Evolutionary conservation across 495 filamentous ascomycete genomes (phyloP), one percentile per base, ranked within the genome.

Genomic region (Tuber microsphaerosporum): DNA sequence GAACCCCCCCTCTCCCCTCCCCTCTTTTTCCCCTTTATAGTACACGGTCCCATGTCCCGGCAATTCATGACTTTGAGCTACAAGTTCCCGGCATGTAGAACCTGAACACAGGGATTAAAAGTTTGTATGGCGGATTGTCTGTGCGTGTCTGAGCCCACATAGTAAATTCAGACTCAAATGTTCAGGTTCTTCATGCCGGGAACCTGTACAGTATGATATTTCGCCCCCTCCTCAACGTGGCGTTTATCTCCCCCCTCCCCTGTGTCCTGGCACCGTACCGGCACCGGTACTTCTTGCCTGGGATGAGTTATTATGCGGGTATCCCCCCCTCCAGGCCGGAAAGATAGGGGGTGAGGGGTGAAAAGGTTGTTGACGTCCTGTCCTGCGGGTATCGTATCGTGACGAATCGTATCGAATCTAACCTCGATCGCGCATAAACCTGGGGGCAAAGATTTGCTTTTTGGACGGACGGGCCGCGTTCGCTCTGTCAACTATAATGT

Each of bases 341-440:
- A 22, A 2, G 8, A 56, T 43, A 42, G 1, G 22, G 22, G 48
- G 19, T 56, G 48, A n/a, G 48, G 48, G 48, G 48, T 37, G 34
- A 48, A 48, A 48, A 48, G 19, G 46, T 19, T 20, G 22, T 56
- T 56, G 22, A n/a, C 48, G 48, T n/a, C 48, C 48, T 56, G 48
- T n/a, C 48, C 48, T 56, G 48, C 48, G 48, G 48, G 48, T 56
- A 56, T 56, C 48, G 48, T 56, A 56, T n/a, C 48, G 48, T n/a
- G 22, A 56, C 48, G 48, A 56, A 56, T 56, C 48, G 48, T 56
- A 56, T n/a, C 48, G 48, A 56, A 56, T 56, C 48, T 56, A 56
- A 26, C 48, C n/a, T n/a, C 10, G 48, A 56, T 56, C 48, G 8
- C 48, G 8, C 22, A 26, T 22, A n/a, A n/a, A n/a, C 48, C 48